Evolutionary conservation across 805 yeast genomes (phyloP), one percentile per base, ranked within the genome.

Genomic region (Candida sakaeoensis): DNA sequence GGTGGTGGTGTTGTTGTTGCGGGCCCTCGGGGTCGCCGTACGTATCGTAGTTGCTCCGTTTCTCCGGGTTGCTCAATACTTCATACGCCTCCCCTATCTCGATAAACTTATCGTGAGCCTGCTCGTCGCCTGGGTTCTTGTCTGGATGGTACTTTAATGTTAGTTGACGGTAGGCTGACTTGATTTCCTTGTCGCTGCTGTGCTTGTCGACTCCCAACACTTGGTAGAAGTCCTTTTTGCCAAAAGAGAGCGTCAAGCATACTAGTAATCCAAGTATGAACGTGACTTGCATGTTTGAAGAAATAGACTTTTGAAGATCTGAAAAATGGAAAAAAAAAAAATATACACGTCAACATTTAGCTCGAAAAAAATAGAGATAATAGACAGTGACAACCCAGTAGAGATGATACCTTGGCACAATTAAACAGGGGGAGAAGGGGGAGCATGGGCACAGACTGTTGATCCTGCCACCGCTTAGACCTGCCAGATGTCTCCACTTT

Each of bases 41-140:
- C 35, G 70, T 68, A 59, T 90, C 95, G 59, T 80, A 90, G 9
- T 79, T 69, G 19, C 68, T 52, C 44, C 83, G 74, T 60, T 85
- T 85, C 41, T 85, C 86, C 4, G 74, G 57, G 56, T 88, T 87
- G 48, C 79, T 74, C 45, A 89, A 71, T 9, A 88, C 85, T 40
- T 89, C 96, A 59, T 91, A 91, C 0, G 98, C 98, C 54, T 85
- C 95, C 12, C 95, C 95, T 21, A 93, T 76, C 61, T 89, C 95
- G 37, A 93, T 82, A 58, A 90, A 93, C 62, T 77, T 82, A 36
- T 84, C 82, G 48, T 86, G 89, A 1, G 97, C 95, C 21, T 75
- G 83, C 7, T 86, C 88, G 51, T 82, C 77, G 5, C 43, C 46
- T 6, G 84, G 82, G 57, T 91, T 93, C 65, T 91, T 91, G 62